These are phyloP conservation scores for Diaporthe sp. DNA, from an alignment of 2,329 filamentous ascomycete species.

Conservation along the genomic window DNA sequence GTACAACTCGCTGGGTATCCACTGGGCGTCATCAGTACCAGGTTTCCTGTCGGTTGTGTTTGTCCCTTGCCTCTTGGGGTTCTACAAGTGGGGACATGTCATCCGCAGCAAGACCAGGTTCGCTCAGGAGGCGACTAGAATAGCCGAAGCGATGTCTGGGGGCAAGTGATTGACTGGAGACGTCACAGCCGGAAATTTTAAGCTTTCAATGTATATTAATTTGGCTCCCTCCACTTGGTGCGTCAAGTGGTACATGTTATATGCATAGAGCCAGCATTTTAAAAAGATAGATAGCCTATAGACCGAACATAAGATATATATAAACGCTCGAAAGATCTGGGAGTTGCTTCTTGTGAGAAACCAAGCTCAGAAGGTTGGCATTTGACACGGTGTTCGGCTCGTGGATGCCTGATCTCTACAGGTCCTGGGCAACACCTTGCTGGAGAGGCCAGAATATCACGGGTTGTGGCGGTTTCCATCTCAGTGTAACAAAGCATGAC, in stretches of 20 bases:
- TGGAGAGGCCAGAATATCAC: no score
- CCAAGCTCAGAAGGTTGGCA: no score
- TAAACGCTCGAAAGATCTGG: not conserved
- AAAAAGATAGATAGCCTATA: not conserved
- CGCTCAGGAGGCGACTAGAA: constrained; percentile 33
- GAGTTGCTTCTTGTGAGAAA: no score
- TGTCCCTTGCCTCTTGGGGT: constrained; percentile 84
- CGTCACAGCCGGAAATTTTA: no score
- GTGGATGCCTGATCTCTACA: no score
- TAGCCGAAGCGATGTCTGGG: constrained; percentile 38
- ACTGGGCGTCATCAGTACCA: constrained; percentile 84
- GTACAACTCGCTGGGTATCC: constrained; percentile 77
- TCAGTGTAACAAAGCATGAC: no score
- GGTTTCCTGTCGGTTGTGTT: constrained; percentile 79
- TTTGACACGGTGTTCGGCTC: no score
- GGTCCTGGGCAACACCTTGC: no score
- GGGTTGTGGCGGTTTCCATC: no score
- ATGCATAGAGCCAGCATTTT: not conserved
- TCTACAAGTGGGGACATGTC: constrained; percentile 73
- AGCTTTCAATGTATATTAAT: not conserved
- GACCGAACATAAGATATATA: not conserved
- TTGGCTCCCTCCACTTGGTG: not conserved
- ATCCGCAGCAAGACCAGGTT: constrained; percentile 66
- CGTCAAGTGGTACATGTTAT: no score
- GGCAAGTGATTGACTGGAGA: constrained; percentile 20